A percentile compares a stretch with the other conserved stretches of the same genome.
Evolutionary conservation across 768 basidiomycete genomes (phyloP).

Genomic region (Mycena rebaudengoi): DNA sequence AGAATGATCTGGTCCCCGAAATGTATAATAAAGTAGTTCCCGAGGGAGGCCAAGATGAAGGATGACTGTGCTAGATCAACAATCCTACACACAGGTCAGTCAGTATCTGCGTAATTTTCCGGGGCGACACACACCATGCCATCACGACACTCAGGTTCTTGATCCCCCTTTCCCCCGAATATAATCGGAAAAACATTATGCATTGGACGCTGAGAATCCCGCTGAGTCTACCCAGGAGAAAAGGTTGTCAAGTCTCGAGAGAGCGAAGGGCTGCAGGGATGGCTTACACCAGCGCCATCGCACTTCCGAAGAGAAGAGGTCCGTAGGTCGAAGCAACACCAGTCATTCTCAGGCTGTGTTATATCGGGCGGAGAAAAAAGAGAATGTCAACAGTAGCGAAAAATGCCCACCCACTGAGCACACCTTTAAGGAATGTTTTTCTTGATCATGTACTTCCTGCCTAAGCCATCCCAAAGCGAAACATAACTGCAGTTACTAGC

Average conservation of each 20-base stretch:
- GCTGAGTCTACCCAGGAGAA: conserved; percentile 24
- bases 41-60: conserved; percentile 30
- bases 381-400: too few relatives aligned
- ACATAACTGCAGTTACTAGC: too few relatives aligned
- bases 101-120: neutral
- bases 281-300: conserved; percentile 33
- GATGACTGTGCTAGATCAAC: conserved; percentile 31
- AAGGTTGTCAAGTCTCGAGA: neutral
- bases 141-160: conserved; percentile 19
- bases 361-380: too few relatives aligned
- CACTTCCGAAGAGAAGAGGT: conserved; percentile 32
- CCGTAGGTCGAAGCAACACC: conserved; percentile 21
- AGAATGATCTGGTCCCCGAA: conserved; percentile 22
- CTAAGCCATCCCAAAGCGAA: too few relatives aligned
- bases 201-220: conserved; percentile 35
- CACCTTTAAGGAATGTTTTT: too few relatives aligned
- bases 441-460: too few relatives aligned
- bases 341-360: conserved; percentile 12
- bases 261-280: neutral
- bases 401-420: too few relatives aligned
- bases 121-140: conserved; percentile 23
- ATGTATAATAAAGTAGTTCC: conserved; percentile 31
- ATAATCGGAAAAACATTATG: conserved; percentile 36
- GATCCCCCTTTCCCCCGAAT: conserved; percentile 28
- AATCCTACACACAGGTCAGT: conserved; percentile 7